phyloP scores from a whole-genome alignment of 768 basidiomycete species.

The Russula dissimulans region DNA sequence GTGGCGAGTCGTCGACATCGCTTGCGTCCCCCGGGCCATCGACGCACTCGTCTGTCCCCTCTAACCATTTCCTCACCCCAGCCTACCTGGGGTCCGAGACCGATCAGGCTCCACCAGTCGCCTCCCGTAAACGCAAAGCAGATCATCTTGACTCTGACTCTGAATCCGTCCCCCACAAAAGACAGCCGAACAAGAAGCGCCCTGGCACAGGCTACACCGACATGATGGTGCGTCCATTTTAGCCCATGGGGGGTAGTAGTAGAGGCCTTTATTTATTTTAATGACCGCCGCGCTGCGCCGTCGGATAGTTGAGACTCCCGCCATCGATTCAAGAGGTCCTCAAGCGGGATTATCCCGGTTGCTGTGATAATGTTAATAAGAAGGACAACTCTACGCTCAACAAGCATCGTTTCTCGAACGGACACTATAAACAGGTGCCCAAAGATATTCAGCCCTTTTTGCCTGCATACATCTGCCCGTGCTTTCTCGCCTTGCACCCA shows the following conservation, averaged over 20 bases:
- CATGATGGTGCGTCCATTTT: background rate
- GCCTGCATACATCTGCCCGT: background rate
- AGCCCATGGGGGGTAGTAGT: too few species aligned
- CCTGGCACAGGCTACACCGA: background rate
- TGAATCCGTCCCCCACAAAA: background rate
- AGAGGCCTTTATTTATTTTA: too few species aligned
- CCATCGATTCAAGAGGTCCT: background rate
- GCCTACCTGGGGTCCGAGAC: too few species aligned
- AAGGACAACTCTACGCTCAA: background rate
- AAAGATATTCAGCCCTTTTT: background rate
- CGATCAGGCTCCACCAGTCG: too few species aligned
- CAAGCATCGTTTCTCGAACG: background rate
- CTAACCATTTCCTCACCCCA: too few species aligned
- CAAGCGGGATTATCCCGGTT: background rate
- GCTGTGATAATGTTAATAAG: background rate
- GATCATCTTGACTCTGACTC: too few species aligned
- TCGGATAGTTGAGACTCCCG: background rate
- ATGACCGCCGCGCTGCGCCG: background rate
- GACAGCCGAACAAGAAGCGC: background rate
- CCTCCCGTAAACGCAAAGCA: background rate
- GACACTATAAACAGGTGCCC: background rate
- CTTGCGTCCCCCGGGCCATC: too few species aligned
- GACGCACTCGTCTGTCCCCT: too few species aligned
- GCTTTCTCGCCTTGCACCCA: background rate
- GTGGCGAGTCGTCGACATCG: too few species aligned